A percentile compares a stretch with the other conserved stretches of the same genome.
These are phyloP conservation scores for Herpotrichia juniperi DNA, from an alignment of 2,329 filamentous ascomycete species.

Conservation along the genomic window DNA sequence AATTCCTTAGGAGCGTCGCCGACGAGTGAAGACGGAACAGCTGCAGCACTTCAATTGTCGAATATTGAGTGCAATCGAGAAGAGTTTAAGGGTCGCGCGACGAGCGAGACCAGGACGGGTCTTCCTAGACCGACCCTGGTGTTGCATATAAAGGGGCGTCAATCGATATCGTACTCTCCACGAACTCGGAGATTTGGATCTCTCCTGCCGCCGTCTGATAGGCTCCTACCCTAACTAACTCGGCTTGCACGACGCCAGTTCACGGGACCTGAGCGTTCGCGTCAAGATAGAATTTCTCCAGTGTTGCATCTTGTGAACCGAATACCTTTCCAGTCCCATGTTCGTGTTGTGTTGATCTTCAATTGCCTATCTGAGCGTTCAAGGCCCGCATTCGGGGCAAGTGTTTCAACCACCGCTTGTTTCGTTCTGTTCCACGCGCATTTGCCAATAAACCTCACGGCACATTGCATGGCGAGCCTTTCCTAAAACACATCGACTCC, in stretches of 20 bases:
- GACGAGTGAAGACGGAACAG: constrained; percentile 14
- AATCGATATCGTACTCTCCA: constrained; percentile 9
- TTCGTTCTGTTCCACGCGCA: constrained; percentile 12
- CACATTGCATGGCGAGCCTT: neutral
- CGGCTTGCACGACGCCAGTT: constrained; percentile 29
- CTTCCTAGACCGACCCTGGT: constrained; percentile 14
- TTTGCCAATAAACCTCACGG: constrained; percentile 12
- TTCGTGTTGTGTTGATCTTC: neutral
- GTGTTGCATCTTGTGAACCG: constrained; percentile 2
- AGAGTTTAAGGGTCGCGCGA: constrained; percentile 20
- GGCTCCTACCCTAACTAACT: constrained; percentile 6
- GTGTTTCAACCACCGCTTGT: constrained; percentile 9
- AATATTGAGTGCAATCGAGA: constrained; percentile 22
- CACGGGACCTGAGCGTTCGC: constrained; percentile 19
- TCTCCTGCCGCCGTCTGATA: constrained; percentile 10
- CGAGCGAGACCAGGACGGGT: constrained; percentile 10
- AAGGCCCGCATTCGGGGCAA: neutral
- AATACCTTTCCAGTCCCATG: constrained; percentile 5
- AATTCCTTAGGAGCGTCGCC: neutral
- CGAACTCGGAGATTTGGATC: constrained; percentile 28
- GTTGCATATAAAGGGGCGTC: constrained; percentile 27
- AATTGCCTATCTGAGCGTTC: neutral
- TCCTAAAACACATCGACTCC: constrained; percentile 2
- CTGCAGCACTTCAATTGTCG: constrained; percentile 18
- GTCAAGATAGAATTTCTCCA: constrained; percentile 1